These are phyloP conservation scores for Linum usitatissimum DNA, from an alignment of 345 rosid species.

Conservation along the genomic window DNA sequence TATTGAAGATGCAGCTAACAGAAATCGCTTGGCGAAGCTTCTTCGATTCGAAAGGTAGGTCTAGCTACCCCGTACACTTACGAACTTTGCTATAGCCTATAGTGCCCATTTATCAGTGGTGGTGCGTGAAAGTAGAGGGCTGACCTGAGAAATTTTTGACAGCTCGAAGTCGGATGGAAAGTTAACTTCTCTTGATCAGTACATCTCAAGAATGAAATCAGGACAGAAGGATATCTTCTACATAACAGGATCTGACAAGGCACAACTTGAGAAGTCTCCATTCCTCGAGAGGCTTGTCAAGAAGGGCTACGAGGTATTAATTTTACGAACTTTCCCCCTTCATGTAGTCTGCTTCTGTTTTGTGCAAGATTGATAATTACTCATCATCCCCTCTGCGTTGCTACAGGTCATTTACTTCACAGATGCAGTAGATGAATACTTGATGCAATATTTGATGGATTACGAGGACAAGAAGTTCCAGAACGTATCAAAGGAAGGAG, in stretches of 20 bases:
- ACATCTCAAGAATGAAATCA: constrained; percentile 83
- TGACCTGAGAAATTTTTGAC: constrained; percentile 9
- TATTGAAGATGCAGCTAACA: constrained; percentile 88
- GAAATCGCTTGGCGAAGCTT: constrained; percentile 88
- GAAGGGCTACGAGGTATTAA: constrained; percentile 74
- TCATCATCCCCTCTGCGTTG: background rate
- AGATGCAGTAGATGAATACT: constrained; percentile 91
- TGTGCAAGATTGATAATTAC: too few species aligned
- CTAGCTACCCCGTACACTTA: background rate
- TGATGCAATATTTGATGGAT: constrained; percentile 99
- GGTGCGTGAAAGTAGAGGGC: too few species aligned
- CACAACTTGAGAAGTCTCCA: constrained; percentile 87
- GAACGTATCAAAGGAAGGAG: constrained; percentile 89
- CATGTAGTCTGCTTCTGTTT: too few species aligned
- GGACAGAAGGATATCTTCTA: constrained; percentile 86
- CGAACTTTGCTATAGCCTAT: too few species aligned
- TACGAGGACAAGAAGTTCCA: constrained; percentile 90
- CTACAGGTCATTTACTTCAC: constrained; percentile 93
- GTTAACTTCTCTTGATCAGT: constrained; percentile 87
- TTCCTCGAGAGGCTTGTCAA: constrained; percentile 92
- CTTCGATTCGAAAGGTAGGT: constrained; percentile 81
- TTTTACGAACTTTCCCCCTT: too few species aligned
- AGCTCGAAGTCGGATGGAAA: constrained; percentile 90
- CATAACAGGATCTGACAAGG: constrained; percentile 93
- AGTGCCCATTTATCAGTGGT: too few species aligned